Conservation (phyloP, 305 asterid genomes). For the Fraxinus dipetala region DNA sequence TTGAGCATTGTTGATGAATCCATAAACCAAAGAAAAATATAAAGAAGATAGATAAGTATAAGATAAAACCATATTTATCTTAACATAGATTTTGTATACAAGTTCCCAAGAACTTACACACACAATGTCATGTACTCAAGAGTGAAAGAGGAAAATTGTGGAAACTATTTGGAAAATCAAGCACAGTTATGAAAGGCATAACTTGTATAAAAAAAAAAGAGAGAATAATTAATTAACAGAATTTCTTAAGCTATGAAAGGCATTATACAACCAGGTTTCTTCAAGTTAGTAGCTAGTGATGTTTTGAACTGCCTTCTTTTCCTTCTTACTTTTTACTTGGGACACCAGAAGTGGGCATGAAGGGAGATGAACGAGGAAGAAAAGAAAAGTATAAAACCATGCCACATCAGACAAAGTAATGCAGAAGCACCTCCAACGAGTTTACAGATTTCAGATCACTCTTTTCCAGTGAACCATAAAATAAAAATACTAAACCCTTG, state of each 20-base stretch:
- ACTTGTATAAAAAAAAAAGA: background rate
- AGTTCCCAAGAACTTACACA: background rate
- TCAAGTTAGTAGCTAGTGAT: background rate
- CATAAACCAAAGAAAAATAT: background rate
- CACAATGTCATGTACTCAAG: background rate
- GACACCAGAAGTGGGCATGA: background rate
- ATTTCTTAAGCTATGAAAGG: background rate
- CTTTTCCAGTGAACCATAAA: background rate
- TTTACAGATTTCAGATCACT: background rate
- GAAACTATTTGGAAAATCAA: background rate
- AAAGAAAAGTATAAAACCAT: background rate
- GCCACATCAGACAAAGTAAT: background rate
- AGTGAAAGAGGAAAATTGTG: background rate
- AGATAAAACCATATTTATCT: background rate
- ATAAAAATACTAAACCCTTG: background rate
- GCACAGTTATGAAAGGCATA: background rate
- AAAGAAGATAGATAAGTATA: background rate
- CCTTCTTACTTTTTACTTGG: background rate
- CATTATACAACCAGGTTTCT: background rate
- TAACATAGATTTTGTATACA: background rate
- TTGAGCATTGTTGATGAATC: background rate
- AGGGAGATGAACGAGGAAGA: background rate
- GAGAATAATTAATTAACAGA: background rate
- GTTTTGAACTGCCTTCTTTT: background rate
- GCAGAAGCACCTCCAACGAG: background rate